These are phyloP conservation scores for Fusarium palustre DNA, from an alignment of 2,329 filamentous ascomycete genomes.

Conservation along the genomic window DNA sequence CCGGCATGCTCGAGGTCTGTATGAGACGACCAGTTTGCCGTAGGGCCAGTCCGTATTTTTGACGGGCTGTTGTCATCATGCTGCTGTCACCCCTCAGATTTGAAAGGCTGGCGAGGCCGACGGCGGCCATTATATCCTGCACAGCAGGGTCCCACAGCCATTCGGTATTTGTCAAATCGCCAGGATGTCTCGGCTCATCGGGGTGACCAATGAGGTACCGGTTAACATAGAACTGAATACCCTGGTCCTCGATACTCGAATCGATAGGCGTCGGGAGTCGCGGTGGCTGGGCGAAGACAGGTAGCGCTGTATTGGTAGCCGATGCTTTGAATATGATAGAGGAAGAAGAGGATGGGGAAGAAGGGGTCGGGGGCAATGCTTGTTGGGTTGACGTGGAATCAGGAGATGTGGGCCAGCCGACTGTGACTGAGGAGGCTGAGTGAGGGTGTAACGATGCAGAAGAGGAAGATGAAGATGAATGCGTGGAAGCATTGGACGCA, in stretches of 20 bases:
- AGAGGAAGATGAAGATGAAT: slow-evolving; percentile 22
- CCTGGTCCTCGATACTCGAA: slow-evolving; percentile 60
- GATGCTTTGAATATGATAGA: slow-evolving; percentile 13
- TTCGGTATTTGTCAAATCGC: slow-evolving; percentile 52
- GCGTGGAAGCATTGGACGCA: slow-evolving; percentile 37
- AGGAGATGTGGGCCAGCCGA: slow-evolving; percentile 42
- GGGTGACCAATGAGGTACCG: slow-evolving; percentile 64
- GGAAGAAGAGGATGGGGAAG: slow-evolving; percentile 35
- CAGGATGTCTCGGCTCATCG: slow-evolving; percentile 58
- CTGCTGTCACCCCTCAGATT: slow-evolving; percentile 62
- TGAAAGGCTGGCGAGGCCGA: slow-evolving; percentile 68
- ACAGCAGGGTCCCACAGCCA: slow-evolving; percentile 56
- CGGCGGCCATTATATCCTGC: slow-evolving; percentile 65
- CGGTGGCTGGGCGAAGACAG: slow-evolving; percentile 13
- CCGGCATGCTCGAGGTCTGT: slow-evolving; percentile 48
- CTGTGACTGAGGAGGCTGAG: slow-evolving; percentile 18
- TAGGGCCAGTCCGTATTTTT: slow-evolving; percentile 67
- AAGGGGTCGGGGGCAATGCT: slow-evolving; percentile 31
- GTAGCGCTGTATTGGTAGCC: background rate
- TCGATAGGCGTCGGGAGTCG: slow-evolving; percentile 50
- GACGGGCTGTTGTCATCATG: slow-evolving; percentile 60
- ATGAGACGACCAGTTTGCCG: slow-evolving; percentile 60
- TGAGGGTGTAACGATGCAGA: slow-evolving; percentile 27
- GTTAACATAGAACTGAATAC: slow-evolving; percentile 63
- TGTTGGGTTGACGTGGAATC: slow-evolving; percentile 26